Evolutionary conservation across 2,329 filamentous ascomycete genomes (phyloP).

Genomic region (Penicillium expansum): DNA sequence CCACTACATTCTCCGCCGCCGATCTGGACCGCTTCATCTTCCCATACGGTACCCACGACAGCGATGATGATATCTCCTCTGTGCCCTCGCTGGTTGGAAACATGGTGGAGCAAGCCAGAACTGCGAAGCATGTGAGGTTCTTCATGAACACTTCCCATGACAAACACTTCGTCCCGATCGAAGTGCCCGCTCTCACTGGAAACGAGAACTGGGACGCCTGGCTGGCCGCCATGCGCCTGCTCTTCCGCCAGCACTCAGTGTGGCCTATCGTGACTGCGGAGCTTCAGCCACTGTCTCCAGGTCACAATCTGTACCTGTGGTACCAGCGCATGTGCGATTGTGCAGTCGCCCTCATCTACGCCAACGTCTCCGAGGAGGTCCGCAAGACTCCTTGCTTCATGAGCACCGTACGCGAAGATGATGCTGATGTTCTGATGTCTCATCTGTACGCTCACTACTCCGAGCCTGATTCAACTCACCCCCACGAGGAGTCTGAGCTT

Average conservation of each 20-base stretch:
- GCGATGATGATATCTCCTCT: neutral
- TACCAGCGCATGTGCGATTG: conserved; percentile 8
- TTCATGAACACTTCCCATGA: conserved; percentile 4
- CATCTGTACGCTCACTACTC: conserved; percentile 5
- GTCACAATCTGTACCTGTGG: conserved; percentile 6
- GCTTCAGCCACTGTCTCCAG: neutral
- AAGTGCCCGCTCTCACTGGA: neutral
- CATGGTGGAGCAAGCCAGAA: neutral
- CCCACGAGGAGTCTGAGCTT: neutral
- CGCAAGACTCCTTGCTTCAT: conserved; percentile 1
- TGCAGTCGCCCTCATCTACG: conserved; percentile 2
- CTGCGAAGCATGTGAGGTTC: neutral
- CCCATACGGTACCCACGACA: neutral
- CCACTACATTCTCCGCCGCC: neutral
- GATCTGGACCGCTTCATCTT: neutral
- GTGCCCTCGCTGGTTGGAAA: neutral
- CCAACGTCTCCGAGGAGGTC: conserved; percentile 1
- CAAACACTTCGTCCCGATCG: conserved; percentile 7
- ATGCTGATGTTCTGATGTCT: neutral
- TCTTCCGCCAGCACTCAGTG: conserved; percentile 11
- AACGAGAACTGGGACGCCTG: neutral
- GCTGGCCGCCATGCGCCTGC: neutral
- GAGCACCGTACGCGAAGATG: neutral
- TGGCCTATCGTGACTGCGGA: neutral
- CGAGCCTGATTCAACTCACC: neutral